Evolutionary conservation across 768 basidiomycete species (phyloP).

Genomic region (Suillus placidus): DNA sequence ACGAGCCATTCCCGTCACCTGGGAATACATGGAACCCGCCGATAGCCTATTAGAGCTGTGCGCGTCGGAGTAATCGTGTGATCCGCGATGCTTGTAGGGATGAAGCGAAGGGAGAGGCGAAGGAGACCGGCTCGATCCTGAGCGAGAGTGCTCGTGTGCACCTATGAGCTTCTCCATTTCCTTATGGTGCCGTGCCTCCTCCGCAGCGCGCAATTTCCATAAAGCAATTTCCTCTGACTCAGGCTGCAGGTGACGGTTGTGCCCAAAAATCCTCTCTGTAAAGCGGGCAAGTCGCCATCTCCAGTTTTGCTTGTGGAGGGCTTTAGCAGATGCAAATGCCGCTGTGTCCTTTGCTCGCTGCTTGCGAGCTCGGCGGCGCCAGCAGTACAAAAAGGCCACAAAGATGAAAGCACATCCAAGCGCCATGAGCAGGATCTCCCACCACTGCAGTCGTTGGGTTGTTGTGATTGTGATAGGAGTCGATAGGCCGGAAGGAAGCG

Average conservation of each 20-base stretch:
- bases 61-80: slow-evolving; percentile 22
- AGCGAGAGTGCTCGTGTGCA: slow-evolving; percentile 49
- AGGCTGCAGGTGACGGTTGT: slow-evolving; percentile 31
- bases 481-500: slow-evolving; percentile 57
- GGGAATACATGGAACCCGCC: slow-evolving; percentile 64
- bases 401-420: slow-evolving; percentile 83
- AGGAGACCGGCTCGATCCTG: slow-evolving; percentile 42
- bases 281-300: slow-evolving; percentile 56
- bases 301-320: slow-evolving; percentile 54
- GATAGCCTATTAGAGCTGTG: slow-evolving; percentile 42
- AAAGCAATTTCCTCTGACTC: slow-evolving; percentile 51
- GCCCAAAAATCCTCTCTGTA: slow-evolving; percentile 62
- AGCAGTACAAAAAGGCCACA: slow-evolving; percentile 63
- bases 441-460: slow-evolving; percentile 61
- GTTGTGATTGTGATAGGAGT: slow-evolving; percentile 45
- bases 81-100: slow-evolving; percentile 27
- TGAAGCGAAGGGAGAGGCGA: slow-evolving; percentile 46
- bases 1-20: slow-evolving; percentile 65
- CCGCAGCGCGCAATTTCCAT: slow-evolving; percentile 51
- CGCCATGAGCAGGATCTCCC: slow-evolving; percentile 84
- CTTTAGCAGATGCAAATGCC: slow-evolving; percentile 62
- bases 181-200: slow-evolving; percentile 50
- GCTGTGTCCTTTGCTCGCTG: slow-evolving; percentile 68
- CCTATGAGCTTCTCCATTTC: slow-evolving; percentile 55
- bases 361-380: slow-evolving; percentile 71